These are phyloP conservation scores for Coleophoma crateriformis DNA, from an alignment of 2,329 filamentous ascomycete species.

Conservation along the genomic window DNA sequence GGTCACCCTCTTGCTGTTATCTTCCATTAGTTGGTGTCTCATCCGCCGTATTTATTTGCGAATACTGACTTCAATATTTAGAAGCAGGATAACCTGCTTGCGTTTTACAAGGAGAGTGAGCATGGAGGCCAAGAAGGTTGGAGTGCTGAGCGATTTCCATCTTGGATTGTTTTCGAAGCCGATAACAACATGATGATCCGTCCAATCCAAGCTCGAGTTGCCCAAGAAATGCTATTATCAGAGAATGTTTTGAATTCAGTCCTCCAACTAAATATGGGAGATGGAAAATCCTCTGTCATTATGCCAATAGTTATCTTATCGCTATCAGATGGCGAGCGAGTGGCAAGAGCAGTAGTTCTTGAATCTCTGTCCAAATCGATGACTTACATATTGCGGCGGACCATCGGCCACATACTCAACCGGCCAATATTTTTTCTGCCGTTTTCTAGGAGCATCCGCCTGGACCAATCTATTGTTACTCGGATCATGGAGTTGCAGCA, in stretches of 20 bases:
- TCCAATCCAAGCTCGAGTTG: slow-evolving; percentile 54
- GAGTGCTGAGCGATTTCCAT: slow-evolving; percentile 34
- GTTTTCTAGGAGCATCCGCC: too few relatives aligned
- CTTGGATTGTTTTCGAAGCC: slow-evolving; percentile 61
- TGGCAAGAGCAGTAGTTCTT: slow-evolving; percentile 37
- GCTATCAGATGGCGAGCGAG: slow-evolving; percentile 34
- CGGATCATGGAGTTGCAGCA: too few relatives aligned
- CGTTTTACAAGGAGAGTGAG: too few relatives aligned
- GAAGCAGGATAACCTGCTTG: too few relatives aligned
- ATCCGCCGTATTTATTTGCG: too few relatives aligned
- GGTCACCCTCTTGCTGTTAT: too few relatives aligned
- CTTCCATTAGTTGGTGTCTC: too few relatives aligned
- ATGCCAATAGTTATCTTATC: slow-evolving; percentile 42
- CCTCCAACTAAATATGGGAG: slow-evolving; percentile 60
- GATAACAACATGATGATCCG: slow-evolving; percentile 58
- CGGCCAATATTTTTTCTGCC: too few relatives aligned
- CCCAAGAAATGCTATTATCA: slow-evolving; percentile 50
- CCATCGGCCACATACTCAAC: too few relatives aligned
- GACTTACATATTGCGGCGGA: slow-evolving; percentile 34
- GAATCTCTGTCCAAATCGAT: slow-evolving; percentile 37
- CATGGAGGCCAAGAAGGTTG: slow-evolving; percentile 31
- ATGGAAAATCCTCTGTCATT: slow-evolving; percentile 49
- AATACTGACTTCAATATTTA: too few relatives aligned
- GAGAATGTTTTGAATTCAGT: slow-evolving; percentile 46
- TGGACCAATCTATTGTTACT: too few relatives aligned